These are phyloP conservation scores for Cordyceps cicadae DNA, from an alignment of 2,329 filamentous ascomycete genomes.

Conservation along the genomic window DNA sequence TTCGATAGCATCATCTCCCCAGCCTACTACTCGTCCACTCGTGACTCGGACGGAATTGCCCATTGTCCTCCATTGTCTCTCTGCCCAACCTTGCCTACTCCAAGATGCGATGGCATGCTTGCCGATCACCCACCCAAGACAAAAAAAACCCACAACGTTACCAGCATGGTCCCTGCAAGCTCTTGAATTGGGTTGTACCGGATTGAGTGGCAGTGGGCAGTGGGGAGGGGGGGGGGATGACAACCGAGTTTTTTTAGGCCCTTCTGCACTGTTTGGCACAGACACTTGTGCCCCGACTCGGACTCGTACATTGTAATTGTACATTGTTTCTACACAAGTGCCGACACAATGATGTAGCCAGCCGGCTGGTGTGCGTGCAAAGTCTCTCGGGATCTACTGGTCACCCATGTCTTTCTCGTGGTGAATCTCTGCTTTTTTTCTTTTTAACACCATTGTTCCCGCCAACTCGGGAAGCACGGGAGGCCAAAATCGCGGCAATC, in stretches of 20 bases:
- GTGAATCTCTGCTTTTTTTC: too few relatives aligned
- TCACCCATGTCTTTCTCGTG: too few relatives aligned
- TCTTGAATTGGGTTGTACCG: not conserved
- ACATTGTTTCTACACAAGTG: not conserved
- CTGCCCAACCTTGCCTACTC: not conserved
- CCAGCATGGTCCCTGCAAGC: not conserved
- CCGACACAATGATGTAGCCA: not conserved
- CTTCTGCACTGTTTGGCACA: not conserved
- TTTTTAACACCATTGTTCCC: not conserved
- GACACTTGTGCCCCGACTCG: not conserved
- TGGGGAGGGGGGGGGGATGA: not conserved
- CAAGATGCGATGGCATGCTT: conserved; percentile 5
- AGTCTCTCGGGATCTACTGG: too few relatives aligned
- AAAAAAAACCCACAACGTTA: not conserved
- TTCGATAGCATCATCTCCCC: too few relatives aligned
- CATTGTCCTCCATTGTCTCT: not conserved
- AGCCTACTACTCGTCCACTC: too few relatives aligned
- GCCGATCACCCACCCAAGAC: conserved; percentile 4
- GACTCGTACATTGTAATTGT: too few relatives aligned
- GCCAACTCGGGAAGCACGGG: not conserved
- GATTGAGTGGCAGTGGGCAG: not conserved
- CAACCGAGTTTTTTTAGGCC: not conserved
- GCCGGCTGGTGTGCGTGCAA: too few relatives aligned
- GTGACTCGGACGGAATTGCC: not conserved
- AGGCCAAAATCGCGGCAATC: not conserved